These are phyloP conservation scores for Carallia brachiata DNA, from an alignment of 345 rosid species.

Conservation along the genomic window DNA sequence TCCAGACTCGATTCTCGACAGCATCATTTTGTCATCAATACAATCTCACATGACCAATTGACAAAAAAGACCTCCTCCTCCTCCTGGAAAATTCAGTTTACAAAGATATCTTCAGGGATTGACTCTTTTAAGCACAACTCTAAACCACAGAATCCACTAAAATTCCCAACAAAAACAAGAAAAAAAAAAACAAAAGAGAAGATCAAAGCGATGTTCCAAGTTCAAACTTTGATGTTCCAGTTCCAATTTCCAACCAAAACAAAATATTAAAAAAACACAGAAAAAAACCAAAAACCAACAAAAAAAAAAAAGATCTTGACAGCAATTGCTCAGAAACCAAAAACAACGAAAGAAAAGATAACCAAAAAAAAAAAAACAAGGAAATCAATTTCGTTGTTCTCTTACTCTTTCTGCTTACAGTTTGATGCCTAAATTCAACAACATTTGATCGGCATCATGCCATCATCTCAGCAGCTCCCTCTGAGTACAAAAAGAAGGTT, in stretches of 20 bases:
- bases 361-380: not conserved
- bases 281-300: not conserved
- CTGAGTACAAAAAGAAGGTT: not conserved
- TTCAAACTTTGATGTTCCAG: not conserved
- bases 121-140: slow-evolving; percentile 2
- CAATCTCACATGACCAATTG: slow-evolving; percentile 15
- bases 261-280: not conserved
- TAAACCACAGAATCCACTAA: not conserved
- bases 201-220: slow-evolving; percentile 3
- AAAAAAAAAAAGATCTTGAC: not conserved
- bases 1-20: slow-evolving; percentile 32
- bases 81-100: slow-evolving; percentile 9
- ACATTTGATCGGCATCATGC: not conserved
- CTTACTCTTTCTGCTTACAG: not conserved
- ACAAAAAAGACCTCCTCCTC: not conserved
- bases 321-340: slow-evolving; percentile 1
- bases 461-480: not conserved
- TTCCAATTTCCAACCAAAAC: too few relatives aligned
- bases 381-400: not conserved
- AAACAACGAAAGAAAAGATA: not conserved
- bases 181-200: not conserved
- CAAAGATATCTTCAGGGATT: slow-evolving; percentile 7
- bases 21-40: slow-evolving; percentile 38
- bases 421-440: too few relatives aligned
- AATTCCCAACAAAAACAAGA: not conserved